phyloP scores from a whole-genome alignment of 768 basidiomycete species.

The Rubroboletus pulcherrimus region DNA sequence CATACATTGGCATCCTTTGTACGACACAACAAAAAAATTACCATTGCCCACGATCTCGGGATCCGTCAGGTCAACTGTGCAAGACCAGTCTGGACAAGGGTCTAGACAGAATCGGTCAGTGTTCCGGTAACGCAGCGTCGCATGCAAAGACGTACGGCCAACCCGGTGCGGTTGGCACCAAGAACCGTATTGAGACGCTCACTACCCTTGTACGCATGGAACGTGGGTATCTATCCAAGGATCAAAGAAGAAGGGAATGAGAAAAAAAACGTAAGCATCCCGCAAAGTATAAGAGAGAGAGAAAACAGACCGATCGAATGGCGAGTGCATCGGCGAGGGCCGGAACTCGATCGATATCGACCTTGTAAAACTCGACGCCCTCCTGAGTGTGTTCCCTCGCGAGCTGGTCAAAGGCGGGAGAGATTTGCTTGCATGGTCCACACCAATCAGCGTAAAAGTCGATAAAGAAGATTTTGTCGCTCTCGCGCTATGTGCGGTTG shows the following conservation, averaged over 20 bases:
- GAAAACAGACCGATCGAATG: slow-evolving; percentile 48
- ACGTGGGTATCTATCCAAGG: slow-evolving; percentile 18
- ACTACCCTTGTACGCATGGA: slow-evolving; percentile 6
- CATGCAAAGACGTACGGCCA: slow-evolving; percentile 4
- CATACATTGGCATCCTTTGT: background rate
- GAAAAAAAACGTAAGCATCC: background rate
- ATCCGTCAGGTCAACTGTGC: too few species aligned
- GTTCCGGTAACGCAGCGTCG: background rate
- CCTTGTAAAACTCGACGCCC: slow-evolving; percentile 60
- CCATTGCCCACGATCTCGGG: too few species aligned
- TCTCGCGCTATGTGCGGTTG: background rate
- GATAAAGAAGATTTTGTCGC: slow-evolving; percentile 8
- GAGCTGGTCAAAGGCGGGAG: slow-evolving; percentile 10
- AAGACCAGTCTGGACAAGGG: background rate
- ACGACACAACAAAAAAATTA: background rate
- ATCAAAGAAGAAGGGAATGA: too few species aligned
- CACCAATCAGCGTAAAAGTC: slow-evolving; percentile 24
- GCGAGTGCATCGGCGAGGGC: slow-evolving; percentile 49
- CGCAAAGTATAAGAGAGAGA: background rate
- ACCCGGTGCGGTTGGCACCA: background rate
- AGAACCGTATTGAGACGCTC: background rate
- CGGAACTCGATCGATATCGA: slow-evolving; percentile 58
- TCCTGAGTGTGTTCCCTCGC: slow-evolving; percentile 2
- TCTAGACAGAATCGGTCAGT: background rate
- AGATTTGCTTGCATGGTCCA: slow-evolving; percentile 15